A percentile compares a stretch with the other conserved stretches of the same genome.
Conservation (phyloP, 2,329 filamentous ascomycete species). For the Neonectria faginata region DNA sequence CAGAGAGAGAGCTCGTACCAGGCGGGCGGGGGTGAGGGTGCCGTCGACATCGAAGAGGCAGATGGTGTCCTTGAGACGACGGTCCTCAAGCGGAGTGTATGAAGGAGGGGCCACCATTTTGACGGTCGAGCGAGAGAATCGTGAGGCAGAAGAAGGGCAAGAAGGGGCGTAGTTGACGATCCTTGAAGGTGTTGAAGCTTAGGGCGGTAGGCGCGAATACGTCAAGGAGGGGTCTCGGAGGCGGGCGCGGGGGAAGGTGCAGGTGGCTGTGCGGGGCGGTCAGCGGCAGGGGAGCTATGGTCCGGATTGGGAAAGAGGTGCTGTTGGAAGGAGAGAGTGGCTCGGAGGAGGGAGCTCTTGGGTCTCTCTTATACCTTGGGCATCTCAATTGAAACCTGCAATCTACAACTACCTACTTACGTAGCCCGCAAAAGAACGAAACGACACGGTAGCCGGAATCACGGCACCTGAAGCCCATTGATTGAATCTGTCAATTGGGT, state of each 20-base stretch:
- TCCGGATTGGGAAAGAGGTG: neutral
- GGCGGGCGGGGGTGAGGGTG: constrained; percentile 86
- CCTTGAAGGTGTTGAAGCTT: constrained; percentile 15
- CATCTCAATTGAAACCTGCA: neutral
- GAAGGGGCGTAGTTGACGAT: neutral
- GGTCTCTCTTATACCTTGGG: too few relatives aligned
- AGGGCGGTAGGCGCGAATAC: constrained; percentile 6
- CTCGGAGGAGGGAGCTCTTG: neutral
- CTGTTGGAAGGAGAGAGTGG: too few relatives aligned
- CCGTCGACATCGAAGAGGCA: constrained; percentile 96
- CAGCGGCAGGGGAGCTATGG: constrained; percentile 13
- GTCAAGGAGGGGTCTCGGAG: constrained; percentile 18
- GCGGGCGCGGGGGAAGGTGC: constrained; percentile 15
- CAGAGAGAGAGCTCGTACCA: constrained; percentile 62
- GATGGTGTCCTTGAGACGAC: constrained; percentile 92
- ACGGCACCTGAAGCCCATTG: neutral
- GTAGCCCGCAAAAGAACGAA: neutral
- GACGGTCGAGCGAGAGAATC: constrained; percentile 12
- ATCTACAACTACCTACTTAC: neutral
- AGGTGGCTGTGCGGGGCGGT: constrained; percentile 27
- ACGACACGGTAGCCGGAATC: neutral
- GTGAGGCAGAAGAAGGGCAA: neutral
- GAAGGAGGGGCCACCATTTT: constrained; percentile 57
- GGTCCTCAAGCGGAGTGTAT: constrained; percentile 82
- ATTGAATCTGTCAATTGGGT: neutral